Evolutionary conservation across 257 asterid species (phyloP), one percentile per base, ranked within the genome.

Genomic region (Fraxinus cuspidata): DNA sequence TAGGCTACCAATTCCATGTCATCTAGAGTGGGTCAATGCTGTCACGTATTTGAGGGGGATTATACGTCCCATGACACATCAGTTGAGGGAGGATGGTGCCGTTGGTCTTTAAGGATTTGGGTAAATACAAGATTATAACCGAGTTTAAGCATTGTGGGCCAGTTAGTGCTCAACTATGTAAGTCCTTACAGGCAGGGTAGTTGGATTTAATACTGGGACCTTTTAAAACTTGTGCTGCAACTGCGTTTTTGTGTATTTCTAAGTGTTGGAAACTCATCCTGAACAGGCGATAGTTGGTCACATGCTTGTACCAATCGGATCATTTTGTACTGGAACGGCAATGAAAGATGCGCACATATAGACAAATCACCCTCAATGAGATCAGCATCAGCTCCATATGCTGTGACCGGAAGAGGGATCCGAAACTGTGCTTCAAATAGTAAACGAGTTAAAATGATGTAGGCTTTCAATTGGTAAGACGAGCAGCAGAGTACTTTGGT

Each of bases 281-380:
- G 71, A 77, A 84, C 88, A 95, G 99, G 99, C 63, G 98, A 95
- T 87, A 95, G 99, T 71, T 95, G 99, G 99, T 90, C 99, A 25
- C 98, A 95, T 72, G 97, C 98, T 80, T 89, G 97, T 70, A 95
- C 99, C n/a, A 93, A 93, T 67, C 87, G 99, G 71, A 83, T 93
- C 70, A 91, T 95, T 56, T 72, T 95, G 77, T 86, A 89, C 83
- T 93, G 99, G 99, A 90, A 91, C 15, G 96, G 97, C 64, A 89
- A 87, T 2, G 99, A 89, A 80, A 85, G 99, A 75, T 80, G 80
- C 84, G 99, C 96, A 77, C 82, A 86, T 69, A 88, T 95, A 8
- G 99, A 95, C 77, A 95, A 95, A 87, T 95, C 99, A 7, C 99
- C 99, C 28, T 91, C 96, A 13, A 37, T 93, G 81, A 86, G 79